Conservation (phyloP, 2,329 filamentous ascomycete species). For the Claviceps citrina region DNA sequence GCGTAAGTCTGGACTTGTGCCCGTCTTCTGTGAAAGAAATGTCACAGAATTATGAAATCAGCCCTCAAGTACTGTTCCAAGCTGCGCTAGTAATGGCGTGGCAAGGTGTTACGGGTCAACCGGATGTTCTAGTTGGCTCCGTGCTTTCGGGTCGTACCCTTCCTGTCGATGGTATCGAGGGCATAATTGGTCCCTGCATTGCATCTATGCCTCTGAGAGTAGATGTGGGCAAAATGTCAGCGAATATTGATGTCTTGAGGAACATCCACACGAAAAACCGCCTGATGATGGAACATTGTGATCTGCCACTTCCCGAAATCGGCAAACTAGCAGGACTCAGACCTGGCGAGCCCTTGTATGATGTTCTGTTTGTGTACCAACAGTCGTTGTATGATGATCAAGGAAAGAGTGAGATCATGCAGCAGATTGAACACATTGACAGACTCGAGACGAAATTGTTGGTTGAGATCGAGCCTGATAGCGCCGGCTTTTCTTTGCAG, state of each 20-base stretch:
- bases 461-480: constrained; percentile 56
- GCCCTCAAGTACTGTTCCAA: constrained; percentile 62
- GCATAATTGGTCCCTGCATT: constrained; percentile 66
- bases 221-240: constrained; percentile 35
- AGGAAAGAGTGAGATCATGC: constrained; percentile 22
- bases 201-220: constrained; percentile 58
- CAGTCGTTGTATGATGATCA: constrained; percentile 41
- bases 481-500: constrained; percentile 25
- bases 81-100: constrained; percentile 53
- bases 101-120: constrained; percentile 43
- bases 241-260: constrained; percentile 44
- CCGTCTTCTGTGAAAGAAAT: constrained; percentile 14
- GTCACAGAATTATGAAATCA: constrained; percentile 30
- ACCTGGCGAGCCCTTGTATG: constrained; percentile 48
- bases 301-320: constrained; percentile 53
- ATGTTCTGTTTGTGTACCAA: constrained; percentile 73
- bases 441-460: constrained; percentile 61
- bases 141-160: constrained; percentile 71
- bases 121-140: constrained; percentile 59
- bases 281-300: constrained; percentile 46
- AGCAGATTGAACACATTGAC: constrained; percentile 47
- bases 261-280: constrained; percentile 51
- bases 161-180: constrained; percentile 54
- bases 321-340: constrained; percentile 41
- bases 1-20: constrained; percentile 8